Evolutionary conservation across 2,329 filamentous ascomycete genomes (phyloP), one percentile per base, ranked within the genome.

Genomic region (Lachnellula cervina): DNA sequence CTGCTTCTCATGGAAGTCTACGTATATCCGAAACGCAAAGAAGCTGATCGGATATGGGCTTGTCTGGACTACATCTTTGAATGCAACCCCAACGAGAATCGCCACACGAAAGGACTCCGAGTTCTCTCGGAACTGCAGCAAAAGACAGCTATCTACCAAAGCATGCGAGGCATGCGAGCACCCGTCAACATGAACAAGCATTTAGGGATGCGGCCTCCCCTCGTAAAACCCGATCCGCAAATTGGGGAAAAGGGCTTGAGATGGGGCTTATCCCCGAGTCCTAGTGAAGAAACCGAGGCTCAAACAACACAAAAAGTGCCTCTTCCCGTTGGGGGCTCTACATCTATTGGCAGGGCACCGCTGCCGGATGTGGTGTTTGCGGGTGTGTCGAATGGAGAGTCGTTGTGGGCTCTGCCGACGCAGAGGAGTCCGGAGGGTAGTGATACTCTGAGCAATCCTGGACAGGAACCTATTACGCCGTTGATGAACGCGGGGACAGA

Each of bases 61-160:
- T 87, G 84, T 63, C 73, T 90, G 25, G 86, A 91, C 66, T 90
- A 84, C 66, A 83, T 88, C 23, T 91, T 89, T 67, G 80, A 83
- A 50, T 73, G 85, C 28, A 78, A 86, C 34, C 67, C 76, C 5
- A 69, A 75, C 35, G 68, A 81, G 43, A 69, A 77, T 13, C 77
- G 77, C 3, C 74, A 77, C 17, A 74, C 81, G 44, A 90, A 90
- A 67, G 79, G 77, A 11, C 72, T 81, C 32, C 75, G 77, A 19
- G 79, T 91, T 1, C 71, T 90, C 34, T 74, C 74, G 9, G 85
- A 89, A 57, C 75, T 90, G 38, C 74, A 80, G 61, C 77, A 80
- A 38, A 83, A 85, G 61, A 82, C 81, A 34, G 76, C 78, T 14
- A 72, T 80, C 3, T 88, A 87, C 64, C 77, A 80, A 63, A 74